Conservation (phyloP, 208 protist species). For the Trypanosoma platydactyli region DNA sequence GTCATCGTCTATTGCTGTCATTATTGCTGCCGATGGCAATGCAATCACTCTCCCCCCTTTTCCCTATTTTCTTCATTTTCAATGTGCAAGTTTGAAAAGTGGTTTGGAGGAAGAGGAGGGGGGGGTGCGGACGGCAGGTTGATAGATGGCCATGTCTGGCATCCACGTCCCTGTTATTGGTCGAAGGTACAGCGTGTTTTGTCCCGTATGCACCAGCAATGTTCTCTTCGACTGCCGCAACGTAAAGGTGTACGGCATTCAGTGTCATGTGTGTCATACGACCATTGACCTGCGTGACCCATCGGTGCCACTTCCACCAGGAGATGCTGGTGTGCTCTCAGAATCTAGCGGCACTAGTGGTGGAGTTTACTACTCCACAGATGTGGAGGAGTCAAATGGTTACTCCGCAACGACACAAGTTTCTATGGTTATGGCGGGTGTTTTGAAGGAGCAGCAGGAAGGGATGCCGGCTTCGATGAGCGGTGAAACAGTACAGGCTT, state of each 20-base stretch:
- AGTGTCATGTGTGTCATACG: constrained; percentile 59
- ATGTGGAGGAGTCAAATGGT: constrained; percentile 61
- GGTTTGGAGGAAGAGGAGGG: too few relatives aligned
- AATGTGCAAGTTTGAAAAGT: too few relatives aligned
- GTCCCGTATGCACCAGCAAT: constrained; percentile 60
- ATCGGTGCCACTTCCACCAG: constrained; percentile 36
- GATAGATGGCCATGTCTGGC: constrained; percentile 29
- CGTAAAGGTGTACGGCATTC: constrained; percentile 48
- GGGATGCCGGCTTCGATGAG: constrained; percentile 60
- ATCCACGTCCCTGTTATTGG: constrained; percentile 44
- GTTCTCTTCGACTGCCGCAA: constrained; percentile 65
- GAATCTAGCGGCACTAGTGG: not conserved
- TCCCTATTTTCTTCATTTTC: too few relatives aligned
- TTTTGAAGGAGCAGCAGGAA: constrained; percentile 56
- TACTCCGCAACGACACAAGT: constrained; percentile 63
- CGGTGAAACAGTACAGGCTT: constrained; percentile 66
- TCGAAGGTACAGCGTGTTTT: constrained; percentile 62
- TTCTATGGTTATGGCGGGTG: constrained; percentile 32
- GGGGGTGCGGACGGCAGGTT: not conserved
- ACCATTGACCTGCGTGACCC: constrained; percentile 76
- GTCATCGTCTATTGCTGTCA: constrained; percentile 3
- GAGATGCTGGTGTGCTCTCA: constrained; percentile 33
- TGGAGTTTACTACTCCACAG: constrained; percentile 42
- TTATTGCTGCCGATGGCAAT: constrained; percentile 18
- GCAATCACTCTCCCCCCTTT: too few relatives aligned